phyloP scores from a whole-genome alignment of 345 rosid species.

The Pelargonium nanum region DNA sequence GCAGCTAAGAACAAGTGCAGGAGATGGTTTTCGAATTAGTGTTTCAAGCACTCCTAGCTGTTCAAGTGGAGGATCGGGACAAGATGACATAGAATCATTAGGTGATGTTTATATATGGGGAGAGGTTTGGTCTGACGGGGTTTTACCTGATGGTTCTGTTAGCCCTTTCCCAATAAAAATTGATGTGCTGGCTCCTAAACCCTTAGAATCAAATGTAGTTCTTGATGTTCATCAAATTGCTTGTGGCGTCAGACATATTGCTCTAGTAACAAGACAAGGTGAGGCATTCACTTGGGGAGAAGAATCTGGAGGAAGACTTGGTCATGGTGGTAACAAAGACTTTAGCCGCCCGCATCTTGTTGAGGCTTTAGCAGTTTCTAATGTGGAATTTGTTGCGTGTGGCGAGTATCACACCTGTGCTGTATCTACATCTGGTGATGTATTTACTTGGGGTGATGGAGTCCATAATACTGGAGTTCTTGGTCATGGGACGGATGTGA shows the following conservation, averaged over 20 bases:
- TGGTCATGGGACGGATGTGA: conserved; percentile 73
- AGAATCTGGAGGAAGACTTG: conserved; percentile 94
- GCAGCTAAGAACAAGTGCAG: conserved; percentile 74
- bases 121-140: conserved; percentile 74
- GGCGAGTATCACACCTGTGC: conserved; percentile 87
- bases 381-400: conserved; percentile 66
- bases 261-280: conserved; percentile 92
- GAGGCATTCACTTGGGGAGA: conserved; percentile 98
- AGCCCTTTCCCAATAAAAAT: conserved; percentile 29
- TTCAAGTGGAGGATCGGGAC: conserved; percentile 91
- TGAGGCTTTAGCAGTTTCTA: conserved; percentile 66
- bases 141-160: conserved; percentile 35
- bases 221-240: conserved; percentile 96
- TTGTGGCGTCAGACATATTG: conserved; percentile 68
- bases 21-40: conserved; percentile 85
- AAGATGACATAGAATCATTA: conserved; percentile 91
- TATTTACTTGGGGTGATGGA: conserved; percentile 94
- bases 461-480: conserved; percentile 68
- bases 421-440: conserved; percentile 67
- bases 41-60: conserved; percentile 94
- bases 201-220: conserved; percentile 81
- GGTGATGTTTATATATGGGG: conserved; percentile 98
- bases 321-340: conserved; percentile 67
- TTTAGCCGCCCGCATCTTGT: conserved; percentile 69
- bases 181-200: conserved; percentile 65